These are phyloP conservation scores for Diaporthe helianthi DNA, from an alignment of 2,329 filamentous ascomycete species.

Conservation along the genomic window DNA sequence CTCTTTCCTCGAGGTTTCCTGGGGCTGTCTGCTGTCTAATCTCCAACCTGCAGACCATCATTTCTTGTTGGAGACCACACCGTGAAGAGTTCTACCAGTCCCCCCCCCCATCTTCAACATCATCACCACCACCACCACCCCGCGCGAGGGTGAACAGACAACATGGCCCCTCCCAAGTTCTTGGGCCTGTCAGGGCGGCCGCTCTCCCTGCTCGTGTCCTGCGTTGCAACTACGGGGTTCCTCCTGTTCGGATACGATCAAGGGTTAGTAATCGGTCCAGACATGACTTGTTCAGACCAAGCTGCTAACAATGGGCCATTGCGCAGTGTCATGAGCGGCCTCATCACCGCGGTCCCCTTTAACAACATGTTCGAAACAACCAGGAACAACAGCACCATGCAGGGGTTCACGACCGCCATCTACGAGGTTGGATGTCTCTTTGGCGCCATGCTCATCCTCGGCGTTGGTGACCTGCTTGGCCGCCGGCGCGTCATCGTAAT, in stretches of 20 bases:
- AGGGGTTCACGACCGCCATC: slow-evolving; percentile 55
- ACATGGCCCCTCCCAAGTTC: slow-evolving; percentile 61
- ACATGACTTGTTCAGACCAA: background rate
- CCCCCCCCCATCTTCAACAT: slow-evolving; percentile 3
- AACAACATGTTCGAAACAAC: slow-evolving; percentile 55
- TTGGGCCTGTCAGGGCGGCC: slow-evolving; percentile 65
- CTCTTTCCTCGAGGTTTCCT: background rate
- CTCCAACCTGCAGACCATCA: background rate
- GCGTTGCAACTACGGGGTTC: slow-evolving; percentile 70
- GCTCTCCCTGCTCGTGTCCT: slow-evolving; percentile 64
- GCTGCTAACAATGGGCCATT: slow-evolving; percentile 29
- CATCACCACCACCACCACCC: background rate
- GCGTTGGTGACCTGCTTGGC: slow-evolving; percentile 60
- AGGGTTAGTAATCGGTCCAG: slow-evolving; percentile 44
- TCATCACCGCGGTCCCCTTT: slow-evolving; percentile 59
- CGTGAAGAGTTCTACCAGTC: background rate
- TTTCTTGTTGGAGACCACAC: background rate
- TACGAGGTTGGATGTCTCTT: slow-evolving; percentile 54
- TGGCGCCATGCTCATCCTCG: slow-evolving; percentile 57
- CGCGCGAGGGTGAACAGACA: slow-evolving; percentile 28
- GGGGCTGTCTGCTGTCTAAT: background rate
- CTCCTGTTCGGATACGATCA: slow-evolving; percentile 66
- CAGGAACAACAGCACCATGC: slow-evolving; percentile 52
- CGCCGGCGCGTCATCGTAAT: slow-evolving; percentile 61
- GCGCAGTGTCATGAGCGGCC: slow-evolving; percentile 57